These are phyloP conservation scores for Striga asiatica DNA, from an alignment of 257 asterid genomes.

Conservation along the genomic window DNA sequence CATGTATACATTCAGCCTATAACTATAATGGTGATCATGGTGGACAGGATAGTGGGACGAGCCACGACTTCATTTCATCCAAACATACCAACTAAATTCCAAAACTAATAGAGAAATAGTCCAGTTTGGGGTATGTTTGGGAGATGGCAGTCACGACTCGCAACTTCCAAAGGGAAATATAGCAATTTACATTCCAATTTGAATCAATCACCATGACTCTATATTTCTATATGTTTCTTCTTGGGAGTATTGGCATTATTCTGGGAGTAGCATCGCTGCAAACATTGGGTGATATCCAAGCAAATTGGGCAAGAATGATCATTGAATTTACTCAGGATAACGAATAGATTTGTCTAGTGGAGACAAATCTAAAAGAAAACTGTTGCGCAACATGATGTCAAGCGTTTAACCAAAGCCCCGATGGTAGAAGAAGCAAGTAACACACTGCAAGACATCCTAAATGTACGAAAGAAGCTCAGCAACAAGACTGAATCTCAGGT, in stretches of 20 bases:
- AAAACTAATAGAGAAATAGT: too few relatives aligned
- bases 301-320: background rate
- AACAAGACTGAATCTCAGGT: too few relatives aligned
- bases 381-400: too few relatives aligned
- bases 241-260: background rate
- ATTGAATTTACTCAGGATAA: background rate
- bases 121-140: background rate
- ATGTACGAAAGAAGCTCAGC: too few relatives aligned
- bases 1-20: too few relatives aligned
- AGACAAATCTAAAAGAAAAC: too few relatives aligned
- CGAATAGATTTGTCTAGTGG: background rate
- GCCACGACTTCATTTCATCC: background rate
- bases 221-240: background rate
- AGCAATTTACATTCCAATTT: too few relatives aligned
- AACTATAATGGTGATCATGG: background rate
- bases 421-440: too few relatives aligned
- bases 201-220: background rate
- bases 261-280: background rate
- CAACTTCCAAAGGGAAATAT: background rate
- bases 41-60: background rate
- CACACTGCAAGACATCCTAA: too few relatives aligned
- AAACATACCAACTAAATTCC: background rate
- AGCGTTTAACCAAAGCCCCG: too few relatives aligned
- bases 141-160: background rate
- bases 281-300: background rate